These are phyloP conservation scores for Kodamaea derodonti DNA, from an alignment of 1,139 yeast species.

Conservation along the genomic window DNA sequence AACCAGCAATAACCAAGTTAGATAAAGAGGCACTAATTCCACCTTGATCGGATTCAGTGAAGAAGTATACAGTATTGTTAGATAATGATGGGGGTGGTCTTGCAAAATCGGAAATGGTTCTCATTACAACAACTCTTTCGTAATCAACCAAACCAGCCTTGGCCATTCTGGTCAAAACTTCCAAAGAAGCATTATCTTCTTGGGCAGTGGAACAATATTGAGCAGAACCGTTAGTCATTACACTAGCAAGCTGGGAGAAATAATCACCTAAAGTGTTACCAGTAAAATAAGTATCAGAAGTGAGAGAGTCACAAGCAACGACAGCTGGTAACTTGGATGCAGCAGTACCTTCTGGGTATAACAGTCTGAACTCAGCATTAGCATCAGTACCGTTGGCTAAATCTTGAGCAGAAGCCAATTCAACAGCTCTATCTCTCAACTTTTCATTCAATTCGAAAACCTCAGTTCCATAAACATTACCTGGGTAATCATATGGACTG, in stretches of 20 bases:
- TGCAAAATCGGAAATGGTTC: constrained; percentile 62
- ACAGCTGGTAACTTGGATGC: constrained; percentile 53
- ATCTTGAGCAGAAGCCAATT: constrained; percentile 42
- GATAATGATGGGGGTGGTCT: constrained; percentile 48
- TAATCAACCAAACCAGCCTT: constrained; percentile 53
- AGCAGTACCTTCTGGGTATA: constrained; percentile 34
- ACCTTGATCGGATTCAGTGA: constrained; percentile 49
- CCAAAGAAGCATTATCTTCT: constrained; percentile 67
- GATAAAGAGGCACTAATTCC: constrained; percentile 48
- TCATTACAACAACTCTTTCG: constrained; percentile 55
- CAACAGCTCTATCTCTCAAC: constrained; percentile 56
- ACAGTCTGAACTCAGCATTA: constrained; percentile 43
- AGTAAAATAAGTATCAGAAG: constrained; percentile 59
- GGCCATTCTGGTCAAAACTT: constrained; percentile 54
- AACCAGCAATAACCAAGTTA: constrained; percentile 54
- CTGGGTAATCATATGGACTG: constrained; percentile 50
- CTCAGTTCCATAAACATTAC: constrained; percentile 58
- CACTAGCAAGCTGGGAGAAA: constrained; percentile 43
- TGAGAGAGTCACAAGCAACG: constrained; percentile 55
- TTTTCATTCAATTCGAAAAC: constrained; percentile 60
- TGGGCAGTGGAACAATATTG: constrained; percentile 62
- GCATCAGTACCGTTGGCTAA: constrained; percentile 45
- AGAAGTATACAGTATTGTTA: constrained; percentile 46
- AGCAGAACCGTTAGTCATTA: constrained; percentile 59
- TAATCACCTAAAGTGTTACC: constrained; percentile 51